These are phyloP conservation scores for Schrenkiella parvula DNA, from an alignment of 345 rosid genomes.

Conservation along the genomic window DNA sequence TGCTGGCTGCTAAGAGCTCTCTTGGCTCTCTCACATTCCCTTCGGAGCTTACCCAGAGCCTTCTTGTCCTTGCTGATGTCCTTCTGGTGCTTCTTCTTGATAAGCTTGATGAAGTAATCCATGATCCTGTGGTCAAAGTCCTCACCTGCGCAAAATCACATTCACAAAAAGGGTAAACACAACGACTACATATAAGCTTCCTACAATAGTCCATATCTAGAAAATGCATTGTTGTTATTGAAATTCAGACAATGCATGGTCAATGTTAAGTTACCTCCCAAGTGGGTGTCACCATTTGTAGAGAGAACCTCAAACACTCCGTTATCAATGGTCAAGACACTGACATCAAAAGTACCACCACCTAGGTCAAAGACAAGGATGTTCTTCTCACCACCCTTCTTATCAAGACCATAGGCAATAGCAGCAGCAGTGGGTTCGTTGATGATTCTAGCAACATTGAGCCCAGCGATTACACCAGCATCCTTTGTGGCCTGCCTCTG, in stretches of 20 bases:
- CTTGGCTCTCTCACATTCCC: slow-evolving; percentile 97
- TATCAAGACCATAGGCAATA: slow-evolving; percentile 92
- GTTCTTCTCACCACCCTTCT: slow-evolving; percentile 98
- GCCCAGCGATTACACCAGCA: slow-evolving; percentile 91
- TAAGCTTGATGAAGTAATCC: slow-evolving; percentile 96
- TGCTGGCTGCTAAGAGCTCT: slow-evolving; percentile 99
- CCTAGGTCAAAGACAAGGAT: slow-evolving; percentile 98
- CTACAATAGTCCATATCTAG: neutral
- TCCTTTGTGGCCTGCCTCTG: slow-evolving; percentile 99
- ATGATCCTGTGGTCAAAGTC: slow-evolving; percentile 95
- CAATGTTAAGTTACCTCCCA: slow-evolving; percentile 63
- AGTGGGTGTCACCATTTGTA: slow-evolving; percentile 96
- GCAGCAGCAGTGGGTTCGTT: slow-evolving; percentile 99
- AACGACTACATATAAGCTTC: neutral
- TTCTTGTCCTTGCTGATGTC: slow-evolving; percentile 95
- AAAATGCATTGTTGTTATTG: neutral
- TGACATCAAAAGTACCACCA: slow-evolving; percentile 98
- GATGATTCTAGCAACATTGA: slow-evolving; percentile 93
- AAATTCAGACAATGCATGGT: neutral
- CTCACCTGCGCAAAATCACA: slow-evolving; percentile 57
- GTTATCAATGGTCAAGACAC: slow-evolving; percentile 88
- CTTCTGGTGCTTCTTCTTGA: slow-evolving; percentile 96
- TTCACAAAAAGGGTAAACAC: neutral
- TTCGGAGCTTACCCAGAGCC: slow-evolving; percentile 89
- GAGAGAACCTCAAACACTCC: slow-evolving; percentile 99